phyloP scores from a whole-genome alignment of 306 rosid genomes.

The Cucurbita argyrosperma region DNA sequence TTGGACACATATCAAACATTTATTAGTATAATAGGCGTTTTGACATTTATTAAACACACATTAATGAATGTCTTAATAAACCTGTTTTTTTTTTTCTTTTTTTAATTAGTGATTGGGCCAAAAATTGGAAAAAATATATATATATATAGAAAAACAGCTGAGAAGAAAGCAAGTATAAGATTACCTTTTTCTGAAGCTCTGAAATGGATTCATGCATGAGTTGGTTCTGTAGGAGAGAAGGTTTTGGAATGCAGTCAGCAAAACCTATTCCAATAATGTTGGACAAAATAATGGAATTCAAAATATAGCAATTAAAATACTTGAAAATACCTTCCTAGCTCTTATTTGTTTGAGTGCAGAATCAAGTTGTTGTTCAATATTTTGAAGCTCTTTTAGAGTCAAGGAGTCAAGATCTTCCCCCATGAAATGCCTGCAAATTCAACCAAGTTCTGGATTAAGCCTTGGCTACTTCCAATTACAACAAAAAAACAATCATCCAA shows the following conservation, averaged over 20 bases:
- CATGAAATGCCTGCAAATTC: constrained; percentile 49
- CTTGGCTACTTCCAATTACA: too few species aligned
- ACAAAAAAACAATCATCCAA: not conserved
- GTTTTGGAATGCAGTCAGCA: not conserved
- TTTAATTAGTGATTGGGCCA: too few species aligned
- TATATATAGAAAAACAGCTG: too few species aligned
- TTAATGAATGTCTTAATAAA: too few species aligned
- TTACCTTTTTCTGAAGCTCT: constrained; percentile 64
- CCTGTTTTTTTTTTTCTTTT: too few species aligned
- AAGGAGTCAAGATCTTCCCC: constrained; percentile 63
- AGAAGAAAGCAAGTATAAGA: not conserved
- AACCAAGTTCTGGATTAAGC: not conserved
- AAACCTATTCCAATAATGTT: not conserved
- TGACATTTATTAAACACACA: too few species aligned
- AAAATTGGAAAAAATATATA: too few species aligned
- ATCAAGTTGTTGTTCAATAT: constrained; percentile 78
- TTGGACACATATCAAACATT: too few species aligned
- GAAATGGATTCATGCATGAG: constrained; percentile 70
- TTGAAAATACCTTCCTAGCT: constrained; percentile 42
- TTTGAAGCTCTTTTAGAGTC: constrained; percentile 60
- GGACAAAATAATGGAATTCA: not conserved
- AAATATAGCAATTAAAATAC: not conserved
- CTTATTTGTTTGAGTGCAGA: constrained; percentile 65
- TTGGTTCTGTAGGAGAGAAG: constrained; percentile 44
- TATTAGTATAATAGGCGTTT: too few species aligned